Conservation (phyloP, 2,329 filamentous ascomycete species). For the Paecilomyces fulvus region DNA sequence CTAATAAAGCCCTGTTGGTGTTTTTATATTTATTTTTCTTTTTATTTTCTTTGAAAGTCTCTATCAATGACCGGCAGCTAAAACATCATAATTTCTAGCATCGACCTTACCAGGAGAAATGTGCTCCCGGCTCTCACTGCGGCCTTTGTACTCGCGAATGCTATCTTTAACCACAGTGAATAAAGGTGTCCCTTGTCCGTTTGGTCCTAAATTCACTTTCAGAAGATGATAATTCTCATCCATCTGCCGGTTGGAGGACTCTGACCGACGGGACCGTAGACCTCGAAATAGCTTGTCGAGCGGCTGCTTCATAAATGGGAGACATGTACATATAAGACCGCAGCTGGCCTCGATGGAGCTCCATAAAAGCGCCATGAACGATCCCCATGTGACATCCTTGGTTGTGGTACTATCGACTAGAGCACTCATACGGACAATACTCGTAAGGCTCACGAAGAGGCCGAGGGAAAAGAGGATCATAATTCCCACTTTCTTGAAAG, state of each 20-base stretch:
- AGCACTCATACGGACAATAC: constrained; percentile 37
- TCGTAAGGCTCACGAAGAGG: constrained; percentile 45
- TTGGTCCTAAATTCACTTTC: background rate
- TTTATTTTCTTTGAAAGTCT: no score
- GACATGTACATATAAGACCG: constrained; percentile 14
- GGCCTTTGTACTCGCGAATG: no score
- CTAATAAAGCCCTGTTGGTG: no score
- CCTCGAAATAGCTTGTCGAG: constrained; percentile 10
- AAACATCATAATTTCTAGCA: no score
- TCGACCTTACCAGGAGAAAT: no score
- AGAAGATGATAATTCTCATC: background rate
- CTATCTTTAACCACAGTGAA: no score
- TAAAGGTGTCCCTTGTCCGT: no score
- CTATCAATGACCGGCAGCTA: no score
- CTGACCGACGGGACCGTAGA: constrained; percentile 8
- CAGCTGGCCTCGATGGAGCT: constrained; percentile 14
- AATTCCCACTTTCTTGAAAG: constrained; percentile 39
- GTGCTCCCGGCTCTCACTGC: no score
- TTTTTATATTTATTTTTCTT: no score
- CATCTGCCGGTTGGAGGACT: background rate
- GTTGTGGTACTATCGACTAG: constrained; percentile 6
- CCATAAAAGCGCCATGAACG: constrained; percentile 11
- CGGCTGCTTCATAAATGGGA: constrained; percentile 14
- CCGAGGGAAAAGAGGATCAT: constrained; percentile 43
- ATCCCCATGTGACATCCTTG: constrained; percentile 8